These are phyloP conservation scores for Lactifluus rugatus DNA, from an alignment of 768 basidiomycete genomes.

Conservation along the genomic window DNA sequence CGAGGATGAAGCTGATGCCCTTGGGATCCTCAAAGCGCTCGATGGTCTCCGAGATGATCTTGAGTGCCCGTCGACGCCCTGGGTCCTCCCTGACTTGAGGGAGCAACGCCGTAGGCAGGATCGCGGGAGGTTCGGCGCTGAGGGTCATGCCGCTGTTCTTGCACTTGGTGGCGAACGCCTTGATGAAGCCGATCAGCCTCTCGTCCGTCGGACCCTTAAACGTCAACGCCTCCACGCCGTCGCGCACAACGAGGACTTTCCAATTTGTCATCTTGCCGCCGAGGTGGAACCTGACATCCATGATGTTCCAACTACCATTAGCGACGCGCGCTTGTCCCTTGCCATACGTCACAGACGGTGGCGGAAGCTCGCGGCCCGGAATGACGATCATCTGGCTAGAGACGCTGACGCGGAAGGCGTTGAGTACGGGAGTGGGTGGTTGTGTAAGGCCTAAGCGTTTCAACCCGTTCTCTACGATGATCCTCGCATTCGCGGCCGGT, in stretches of 20 bases:
- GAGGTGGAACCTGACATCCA: slow-evolving; percentile 56
- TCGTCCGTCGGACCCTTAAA: slow-evolving; percentile 37
- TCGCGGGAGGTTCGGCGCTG: slow-evolving; percentile 28
- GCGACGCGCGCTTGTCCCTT: slow-evolving; percentile 35
- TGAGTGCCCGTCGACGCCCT: slow-evolving; percentile 36
- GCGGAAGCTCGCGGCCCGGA: slow-evolving; percentile 52
- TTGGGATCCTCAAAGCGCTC: slow-evolving; percentile 12
- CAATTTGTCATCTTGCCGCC: slow-evolving; percentile 45
- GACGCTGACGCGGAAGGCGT: slow-evolving; percentile 52
- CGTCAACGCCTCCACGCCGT: slow-evolving; percentile 29
- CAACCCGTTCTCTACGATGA: slow-evolving; percentile 53
- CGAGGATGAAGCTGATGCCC: slow-evolving; percentile 58
- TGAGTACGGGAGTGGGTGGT: slow-evolving; percentile 28
- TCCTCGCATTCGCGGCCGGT: slow-evolving; percentile 47
- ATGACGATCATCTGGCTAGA: slow-evolving; percentile 49
- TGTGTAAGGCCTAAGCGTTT: slow-evolving; percentile 39
- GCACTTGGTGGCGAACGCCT: slow-evolving; percentile 49
- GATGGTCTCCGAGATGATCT: slow-evolving; percentile 29
- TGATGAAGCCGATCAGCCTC: slow-evolving; percentile 34
- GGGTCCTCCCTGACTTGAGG: slow-evolving; percentile 30
- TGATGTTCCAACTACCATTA: slow-evolving; percentile 71
- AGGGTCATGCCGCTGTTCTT: slow-evolving; percentile 47
- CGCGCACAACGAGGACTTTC: slow-evolving; percentile 59
- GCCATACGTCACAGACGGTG: slow-evolving; percentile 49
- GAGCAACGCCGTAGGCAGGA: slow-evolving; percentile 28